These are phyloP conservation scores for Peribolospora baueri DNA, from an alignment of 768 basidiomycete genomes.

Conservation along the genomic window DNA sequence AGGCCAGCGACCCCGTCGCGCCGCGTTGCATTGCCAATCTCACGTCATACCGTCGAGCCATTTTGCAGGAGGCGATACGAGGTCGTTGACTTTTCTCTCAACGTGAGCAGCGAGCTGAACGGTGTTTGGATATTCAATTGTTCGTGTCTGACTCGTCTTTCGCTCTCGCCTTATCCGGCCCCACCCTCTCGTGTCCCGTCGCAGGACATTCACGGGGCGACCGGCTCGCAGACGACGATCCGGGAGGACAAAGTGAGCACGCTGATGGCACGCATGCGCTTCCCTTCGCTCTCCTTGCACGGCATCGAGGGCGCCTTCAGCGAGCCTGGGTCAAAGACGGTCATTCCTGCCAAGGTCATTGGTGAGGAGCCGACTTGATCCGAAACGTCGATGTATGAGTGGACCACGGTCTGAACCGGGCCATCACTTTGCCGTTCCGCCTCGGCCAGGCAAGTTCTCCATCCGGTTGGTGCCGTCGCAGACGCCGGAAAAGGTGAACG, in stretches of 20 bases:
- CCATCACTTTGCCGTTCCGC: slow-evolving; percentile 16
- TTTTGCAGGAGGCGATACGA: slow-evolving; percentile 38
- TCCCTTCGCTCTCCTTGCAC: slow-evolving; percentile 59
- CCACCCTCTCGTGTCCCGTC: no score
- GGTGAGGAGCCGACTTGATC: slow-evolving; percentile 6
- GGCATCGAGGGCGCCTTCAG: slow-evolving; percentile 92
- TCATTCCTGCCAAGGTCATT: slow-evolving; percentile 61
- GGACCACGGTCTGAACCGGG: no score
- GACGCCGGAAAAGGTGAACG: slow-evolving; percentile 46
- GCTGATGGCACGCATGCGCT: slow-evolving; percentile 75
- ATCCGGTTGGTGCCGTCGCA: slow-evolving; percentile 80
- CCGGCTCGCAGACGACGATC: slow-evolving; percentile 50
- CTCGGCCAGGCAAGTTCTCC: slow-evolving; percentile 56
- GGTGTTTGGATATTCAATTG: no score
- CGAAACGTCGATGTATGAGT: no score
- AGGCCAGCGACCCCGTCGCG: background rate
- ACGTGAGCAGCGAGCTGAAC: no score
- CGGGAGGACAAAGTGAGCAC: slow-evolving; percentile 49
- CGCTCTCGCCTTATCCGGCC: no score
- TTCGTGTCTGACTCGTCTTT: no score
- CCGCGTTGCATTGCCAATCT: background rate
- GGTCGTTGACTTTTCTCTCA: slow-evolving; percentile 35
- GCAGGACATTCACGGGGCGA: slow-evolving; percentile 45
- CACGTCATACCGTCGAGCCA: background rate
- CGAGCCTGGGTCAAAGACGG: slow-evolving; percentile 60